Percentiles rank a stretch among this genome's conserved stretches.
These are phyloP conservation scores for Cryomyces minteri DNA, from an alignment of 495 filamentous ascomycete genomes.

Conservation along the genomic window DNA sequence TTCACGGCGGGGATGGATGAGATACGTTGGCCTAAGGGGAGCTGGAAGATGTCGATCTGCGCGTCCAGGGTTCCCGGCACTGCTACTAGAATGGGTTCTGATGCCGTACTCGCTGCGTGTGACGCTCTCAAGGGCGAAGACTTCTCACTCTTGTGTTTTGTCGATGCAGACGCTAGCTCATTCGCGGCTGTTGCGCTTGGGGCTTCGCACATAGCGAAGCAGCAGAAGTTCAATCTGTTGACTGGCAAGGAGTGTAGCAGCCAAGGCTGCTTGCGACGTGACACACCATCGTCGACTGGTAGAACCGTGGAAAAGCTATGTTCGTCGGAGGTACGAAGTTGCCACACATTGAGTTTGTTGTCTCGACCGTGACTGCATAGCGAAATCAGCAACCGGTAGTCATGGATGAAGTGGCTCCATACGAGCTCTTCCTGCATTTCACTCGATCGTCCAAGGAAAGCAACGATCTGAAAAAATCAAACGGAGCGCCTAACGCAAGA, in stretches of 20 bases:
- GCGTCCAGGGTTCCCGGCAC: conserved; percentile 14
- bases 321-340: conserved; percentile 43
- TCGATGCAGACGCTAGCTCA: background rate
- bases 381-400: background rate
- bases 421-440: too few species aligned
- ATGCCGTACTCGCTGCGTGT: background rate
- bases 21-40: conserved; percentile 52
- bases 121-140: too few species aligned
- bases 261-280: conserved; percentile 46
- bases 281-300: conserved; percentile 42
- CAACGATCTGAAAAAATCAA: background rate
- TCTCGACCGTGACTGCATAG: conserved; percentile 67
- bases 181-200: background rate
- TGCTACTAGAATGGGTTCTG: conserved; percentile 10
- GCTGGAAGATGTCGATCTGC: conserved; percentile 69
- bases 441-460: background rate
- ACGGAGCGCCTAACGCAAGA: too few species aligned
- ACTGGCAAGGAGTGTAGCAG: conserved; percentile 66
- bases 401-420: too few species aligned
- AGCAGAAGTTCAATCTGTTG: conserved; percentile 91
- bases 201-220: conserved; percentile 46
- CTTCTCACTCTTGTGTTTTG: too few species aligned
- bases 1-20: conserved; percentile 43
- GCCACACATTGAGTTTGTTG: conserved; percentile 74
- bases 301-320: conserved; percentile 42